phyloP scores from a whole-genome alignment of 306 rosid species.

The Fagus sylvatica region DNA sequence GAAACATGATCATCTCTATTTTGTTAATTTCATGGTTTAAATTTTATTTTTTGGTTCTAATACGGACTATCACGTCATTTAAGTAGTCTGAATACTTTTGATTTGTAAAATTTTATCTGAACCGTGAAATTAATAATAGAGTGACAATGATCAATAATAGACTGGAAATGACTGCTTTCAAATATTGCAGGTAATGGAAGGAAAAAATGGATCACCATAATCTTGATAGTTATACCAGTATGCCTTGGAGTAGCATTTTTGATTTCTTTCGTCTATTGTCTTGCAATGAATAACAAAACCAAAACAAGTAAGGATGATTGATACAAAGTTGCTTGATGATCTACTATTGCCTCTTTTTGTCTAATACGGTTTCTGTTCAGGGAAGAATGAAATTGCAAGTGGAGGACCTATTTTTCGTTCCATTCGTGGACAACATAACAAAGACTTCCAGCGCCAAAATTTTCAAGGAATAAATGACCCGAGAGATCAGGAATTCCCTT shows the following conservation, averaged over 20 bases:
- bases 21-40: too few relatives aligned
- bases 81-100: too few relatives aligned
- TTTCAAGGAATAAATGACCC: slow-evolving; percentile 2
- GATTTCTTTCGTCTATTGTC: slow-evolving; percentile 21
- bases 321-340: background rate
- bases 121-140: too few relatives aligned
- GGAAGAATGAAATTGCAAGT: slow-evolving; percentile 10
- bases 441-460: background rate
- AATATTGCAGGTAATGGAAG: slow-evolving; percentile 34
- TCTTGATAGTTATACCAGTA: slow-evolving; percentile 15
- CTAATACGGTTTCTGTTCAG: slow-evolving; percentile 20
- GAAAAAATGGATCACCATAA: slow-evolving; percentile 32
- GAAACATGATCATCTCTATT: too few relatives aligned
- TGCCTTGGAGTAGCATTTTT: slow-evolving; percentile 30
- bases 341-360: background rate
- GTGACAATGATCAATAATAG: background rate
- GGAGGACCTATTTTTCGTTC: background rate
- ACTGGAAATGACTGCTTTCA: background rate
- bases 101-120: too few relatives aligned
- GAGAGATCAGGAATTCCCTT: slow-evolving; percentile 34
- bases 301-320: background rate
- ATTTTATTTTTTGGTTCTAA: background rate
- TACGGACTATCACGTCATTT: too few relatives aligned
- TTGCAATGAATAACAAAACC: background rate
- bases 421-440: background rate